Evolutionary conservation across 129 eudicot genomes (phyloP).

Genomic region (Arctium lappa): DNA sequence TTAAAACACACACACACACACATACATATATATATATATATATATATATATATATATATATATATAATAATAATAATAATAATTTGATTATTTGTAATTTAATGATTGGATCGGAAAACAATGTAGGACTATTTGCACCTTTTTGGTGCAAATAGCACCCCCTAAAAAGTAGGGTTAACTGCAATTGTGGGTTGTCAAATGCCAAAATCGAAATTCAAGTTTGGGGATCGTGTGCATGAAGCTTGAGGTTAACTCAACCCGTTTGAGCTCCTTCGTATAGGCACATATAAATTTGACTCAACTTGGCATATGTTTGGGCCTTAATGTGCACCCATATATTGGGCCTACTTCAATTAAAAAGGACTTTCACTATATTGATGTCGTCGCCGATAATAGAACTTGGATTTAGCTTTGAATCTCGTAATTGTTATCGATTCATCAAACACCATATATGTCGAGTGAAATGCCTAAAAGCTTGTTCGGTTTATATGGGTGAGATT

Average conservation of each 20-base stretch:
- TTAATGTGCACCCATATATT: not conserved
- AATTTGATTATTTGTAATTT: no score
- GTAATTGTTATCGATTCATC: not conserved
- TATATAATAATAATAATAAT: no score
- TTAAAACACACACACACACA: no score
- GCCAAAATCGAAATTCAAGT: not conserved
- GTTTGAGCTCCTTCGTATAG: not conserved
- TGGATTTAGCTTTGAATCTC: not conserved
- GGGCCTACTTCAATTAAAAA: not conserved
- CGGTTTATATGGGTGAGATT: not conserved
- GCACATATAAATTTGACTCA: not conserved
- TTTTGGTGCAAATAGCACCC: no score
- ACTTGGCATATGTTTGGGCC: not conserved
- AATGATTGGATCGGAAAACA: no score
- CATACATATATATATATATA: no score
- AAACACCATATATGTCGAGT: not conserved
- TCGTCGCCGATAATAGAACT: not conserved
- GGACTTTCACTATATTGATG: not conserved
- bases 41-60: no score
- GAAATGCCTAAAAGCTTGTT: not conserved
- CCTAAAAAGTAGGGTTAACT: no score
- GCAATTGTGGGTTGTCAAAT: no score
- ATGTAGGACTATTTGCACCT: no score
- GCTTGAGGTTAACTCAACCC: not conserved
- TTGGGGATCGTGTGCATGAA: no score